phyloP scores from a whole-genome alignment of 352 stramenopile species.

The Blastocystis sp. region DNA sequence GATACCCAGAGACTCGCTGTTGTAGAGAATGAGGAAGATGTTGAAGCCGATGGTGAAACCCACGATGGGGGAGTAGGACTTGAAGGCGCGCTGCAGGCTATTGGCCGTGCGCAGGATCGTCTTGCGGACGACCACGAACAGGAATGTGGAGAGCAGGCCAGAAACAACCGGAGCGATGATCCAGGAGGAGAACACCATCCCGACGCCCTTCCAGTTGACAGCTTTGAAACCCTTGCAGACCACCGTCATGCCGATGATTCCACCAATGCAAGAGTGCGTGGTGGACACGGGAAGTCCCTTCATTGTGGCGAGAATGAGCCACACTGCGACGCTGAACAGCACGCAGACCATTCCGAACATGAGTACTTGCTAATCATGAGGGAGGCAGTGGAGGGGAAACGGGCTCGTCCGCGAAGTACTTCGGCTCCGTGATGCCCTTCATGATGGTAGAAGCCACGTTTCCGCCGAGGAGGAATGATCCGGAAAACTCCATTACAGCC shows the following conservation, averaged over 20 bases:
- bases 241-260: constrained; percentile 77
- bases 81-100: constrained; percentile 70
- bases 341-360: constrained; percentile 74
- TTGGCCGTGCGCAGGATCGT: constrained; percentile 72
- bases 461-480: constrained; percentile 74
- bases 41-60: constrained; percentile 70
- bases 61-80: constrained; percentile 72
- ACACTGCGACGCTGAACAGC: constrained; percentile 74
- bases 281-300: constrained; percentile 77
- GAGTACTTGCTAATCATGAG: constrained; percentile 65
- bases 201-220: constrained; percentile 63
- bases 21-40: constrained; percentile 45
- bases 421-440: constrained; percentile 73
- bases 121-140: constrained; percentile 73
- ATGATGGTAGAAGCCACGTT: constrained; percentile 75
- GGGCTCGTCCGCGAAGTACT: constrained; percentile 75
- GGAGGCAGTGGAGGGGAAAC: not conserved
- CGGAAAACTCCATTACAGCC: constrained; percentile 74
- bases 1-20: constrained; percentile 19
- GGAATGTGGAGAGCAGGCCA: constrained; percentile 70
- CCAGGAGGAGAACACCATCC: constrained; percentile 72
- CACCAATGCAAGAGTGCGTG: constrained; percentile 77
- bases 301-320: constrained; percentile 75
- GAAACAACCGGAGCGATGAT: constrained; percentile 72
- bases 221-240: constrained; percentile 71